Evolutionary conservation across 306 rosid genomes (phyloP).

Genomic region (Dryas alaskensis): DNA sequence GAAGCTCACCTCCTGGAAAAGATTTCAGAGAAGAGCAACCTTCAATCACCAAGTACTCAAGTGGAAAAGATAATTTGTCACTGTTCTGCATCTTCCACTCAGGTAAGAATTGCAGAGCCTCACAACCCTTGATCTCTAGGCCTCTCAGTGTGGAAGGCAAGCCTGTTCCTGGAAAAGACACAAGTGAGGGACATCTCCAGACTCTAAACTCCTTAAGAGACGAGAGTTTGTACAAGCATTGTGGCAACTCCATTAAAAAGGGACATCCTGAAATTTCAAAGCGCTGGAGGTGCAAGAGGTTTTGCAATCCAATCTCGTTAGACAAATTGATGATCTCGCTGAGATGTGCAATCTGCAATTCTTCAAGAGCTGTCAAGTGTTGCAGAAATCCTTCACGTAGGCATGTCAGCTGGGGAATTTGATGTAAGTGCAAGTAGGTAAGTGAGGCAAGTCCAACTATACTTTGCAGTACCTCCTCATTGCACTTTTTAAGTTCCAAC

Average conservation of each 20-base stretch:
- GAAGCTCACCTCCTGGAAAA: conserved; percentile 27
- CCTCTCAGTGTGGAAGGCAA: conserved; percentile 27
- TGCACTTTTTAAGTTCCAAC: conserved; percentile 22
- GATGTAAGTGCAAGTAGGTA: conserved; percentile 28
- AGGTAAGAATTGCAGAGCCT: conserved; percentile 26
- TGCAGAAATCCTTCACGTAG: conserved; percentile 25
- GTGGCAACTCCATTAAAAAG: conserved; percentile 26
- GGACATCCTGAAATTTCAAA: conserved; percentile 35
- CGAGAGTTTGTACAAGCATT: conserved; percentile 11
- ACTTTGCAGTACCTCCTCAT: conserved; percentile 5
- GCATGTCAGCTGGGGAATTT: conserved; percentile 18
- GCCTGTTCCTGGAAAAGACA: conserved; percentile 18
- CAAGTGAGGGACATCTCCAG: conserved; percentile 28
- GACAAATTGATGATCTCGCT: conserved; percentile 27
- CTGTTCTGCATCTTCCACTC: conserved; percentile 17
- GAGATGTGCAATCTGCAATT: conserved; percentile 24
- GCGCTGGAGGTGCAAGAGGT: conserved; percentile 28
- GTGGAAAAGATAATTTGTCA: conserved; percentile 8
- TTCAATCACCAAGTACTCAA: conserved; percentile 36
- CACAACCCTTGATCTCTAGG: conserved; percentile 30
- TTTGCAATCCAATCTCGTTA: conserved; percentile 25
- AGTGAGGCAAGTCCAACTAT: conserved; percentile 24
- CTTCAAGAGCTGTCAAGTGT: conserved; percentile 25
- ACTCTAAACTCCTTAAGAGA: conserved; percentile 28
- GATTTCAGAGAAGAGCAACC: conserved; percentile 30